These are phyloP conservation scores for Aureobasidium sp. DNA, from an alignment of 2,329 filamentous ascomycete species.

Conservation along the genomic window DNA sequence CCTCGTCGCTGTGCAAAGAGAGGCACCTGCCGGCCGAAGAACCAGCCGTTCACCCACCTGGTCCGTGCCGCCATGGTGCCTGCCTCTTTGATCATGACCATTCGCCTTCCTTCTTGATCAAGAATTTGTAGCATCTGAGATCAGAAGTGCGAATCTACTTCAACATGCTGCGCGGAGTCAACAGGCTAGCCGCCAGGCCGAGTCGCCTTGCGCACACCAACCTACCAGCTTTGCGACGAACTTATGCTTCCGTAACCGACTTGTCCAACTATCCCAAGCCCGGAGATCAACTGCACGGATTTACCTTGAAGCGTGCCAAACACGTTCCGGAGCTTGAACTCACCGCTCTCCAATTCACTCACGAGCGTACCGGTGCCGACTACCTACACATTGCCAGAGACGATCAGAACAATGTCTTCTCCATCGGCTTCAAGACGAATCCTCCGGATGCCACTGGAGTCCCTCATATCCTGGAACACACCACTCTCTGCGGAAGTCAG, in stretches of 20 bases:
- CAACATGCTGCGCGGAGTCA: constrained; percentile 6
- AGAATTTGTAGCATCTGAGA: neutral
- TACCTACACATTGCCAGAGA: constrained; percentile 93
- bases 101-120: neutral
- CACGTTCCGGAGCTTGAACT: constrained; percentile 91
- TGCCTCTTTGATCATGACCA: neutral
- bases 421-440: constrained; percentile 98
- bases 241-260: constrained; percentile 62
- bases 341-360: constrained; percentile 80
- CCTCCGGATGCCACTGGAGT: constrained; percentile 93
- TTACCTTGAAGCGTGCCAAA: constrained; percentile 80
- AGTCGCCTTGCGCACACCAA: neutral
- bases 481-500: constrained; percentile 87
- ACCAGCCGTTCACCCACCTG: neutral
- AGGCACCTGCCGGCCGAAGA: neutral
- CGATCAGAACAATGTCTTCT: constrained; percentile 98
- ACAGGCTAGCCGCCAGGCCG: neutral
- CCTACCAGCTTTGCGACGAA: constrained; percentile 16
- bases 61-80: neutral
- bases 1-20: constrained; percentile 1
- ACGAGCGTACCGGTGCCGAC: constrained; percentile 92
- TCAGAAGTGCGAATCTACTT: neutral
- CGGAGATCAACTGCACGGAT: constrained; percentile 84
- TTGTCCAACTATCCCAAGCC: constrained; percentile 65
- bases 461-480: constrained; percentile 96